phyloP scores from a whole-genome alignment of 345 rosid species.

The Gynandropsis gynandra region DNA sequence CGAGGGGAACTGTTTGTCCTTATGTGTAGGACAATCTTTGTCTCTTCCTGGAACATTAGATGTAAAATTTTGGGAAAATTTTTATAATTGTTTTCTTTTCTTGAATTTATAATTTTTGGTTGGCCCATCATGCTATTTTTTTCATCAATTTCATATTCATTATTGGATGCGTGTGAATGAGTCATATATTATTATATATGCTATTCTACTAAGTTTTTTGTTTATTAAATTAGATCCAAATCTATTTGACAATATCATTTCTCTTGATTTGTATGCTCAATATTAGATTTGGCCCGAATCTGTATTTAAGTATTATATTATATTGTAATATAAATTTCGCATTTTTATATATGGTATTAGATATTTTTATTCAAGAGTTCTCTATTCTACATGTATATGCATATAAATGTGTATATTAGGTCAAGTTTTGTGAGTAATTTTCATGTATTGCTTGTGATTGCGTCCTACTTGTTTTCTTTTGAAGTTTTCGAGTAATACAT shows the following conservation, averaged over 20 bases:
- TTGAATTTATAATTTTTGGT: slow-evolving; percentile 14
- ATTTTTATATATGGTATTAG: too few relatives aligned
- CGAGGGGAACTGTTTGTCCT: background rate
- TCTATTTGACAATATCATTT: too few relatives aligned
- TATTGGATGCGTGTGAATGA: too few relatives aligned
- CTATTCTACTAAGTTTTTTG: too few relatives aligned
- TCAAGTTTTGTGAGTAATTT: slow-evolving; percentile 23
- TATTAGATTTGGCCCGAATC: too few relatives aligned
- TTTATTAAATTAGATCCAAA: too few relatives aligned
- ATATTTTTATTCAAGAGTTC: too few relatives aligned
- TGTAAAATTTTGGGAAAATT: background rate
- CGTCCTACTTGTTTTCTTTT: slow-evolving; percentile 1
- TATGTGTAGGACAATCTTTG: background rate
- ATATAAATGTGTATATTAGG: slow-evolving; percentile 14
- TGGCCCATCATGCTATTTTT: slow-evolving; percentile 22
- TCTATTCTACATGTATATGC: background rate
- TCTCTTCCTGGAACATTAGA: background rate
- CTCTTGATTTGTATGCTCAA: too few relatives aligned
- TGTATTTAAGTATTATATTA: too few relatives aligned
- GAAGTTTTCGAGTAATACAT: slow-evolving; percentile 4
- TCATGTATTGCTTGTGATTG: slow-evolving; percentile 12
- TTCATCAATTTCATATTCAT: slow-evolving; percentile 7
- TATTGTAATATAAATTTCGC: too few relatives aligned
- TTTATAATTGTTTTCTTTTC: slow-evolving; percentile 10
- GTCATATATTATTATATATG: too few relatives aligned